These are phyloP conservation scores for Berkeleyomyces basicola DNA, from an alignment of 2,329 filamentous ascomycete genomes.

Conservation along the genomic window DNA sequence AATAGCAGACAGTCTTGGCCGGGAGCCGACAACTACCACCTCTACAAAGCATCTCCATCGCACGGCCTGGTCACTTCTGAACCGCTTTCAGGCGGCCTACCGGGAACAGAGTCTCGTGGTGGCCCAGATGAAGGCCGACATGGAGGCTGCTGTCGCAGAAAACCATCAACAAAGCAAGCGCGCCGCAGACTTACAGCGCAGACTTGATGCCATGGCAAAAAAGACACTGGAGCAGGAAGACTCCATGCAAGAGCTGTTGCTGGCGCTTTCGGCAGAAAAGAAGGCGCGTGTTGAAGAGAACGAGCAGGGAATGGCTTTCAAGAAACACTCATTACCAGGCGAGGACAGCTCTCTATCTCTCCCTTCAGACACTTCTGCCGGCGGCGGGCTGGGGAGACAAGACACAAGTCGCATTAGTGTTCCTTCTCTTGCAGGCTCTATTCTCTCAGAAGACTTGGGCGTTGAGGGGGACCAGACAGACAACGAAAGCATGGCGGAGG, in stretches of 20 bases:
- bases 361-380: background rate
- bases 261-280: conserved; percentile 36
- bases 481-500: conserved; percentile 30
- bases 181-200: conserved; percentile 36
- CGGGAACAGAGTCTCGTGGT: conserved; percentile 34
- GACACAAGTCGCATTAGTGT: conserved; percentile 6
- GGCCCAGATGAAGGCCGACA: conserved; percentile 35
- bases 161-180: conserved; percentile 37
- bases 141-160: conserved; percentile 37
- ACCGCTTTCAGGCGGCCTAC: conserved; percentile 42
- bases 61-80: conserved; percentile 38
- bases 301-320: conserved; percentile 8
- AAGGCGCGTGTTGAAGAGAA: conserved; percentile 27
- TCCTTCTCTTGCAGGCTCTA: conserved; percentile 20
- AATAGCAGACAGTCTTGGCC: conserved; percentile 34
- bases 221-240: conserved; percentile 37
- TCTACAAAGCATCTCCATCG: conserved; percentile 11
- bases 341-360: background rate
- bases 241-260: conserved; percentile 31
- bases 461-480: conserved; percentile 40
- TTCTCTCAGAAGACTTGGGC: conserved; percentile 35
- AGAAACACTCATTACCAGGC: background rate
- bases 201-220: conserved; percentile 42
- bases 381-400: background rate
- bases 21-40: conserved; percentile 7